Conservation (phyloP, 768 basidiomycete genomes). For the Phanerochaete carnosa region DNA sequence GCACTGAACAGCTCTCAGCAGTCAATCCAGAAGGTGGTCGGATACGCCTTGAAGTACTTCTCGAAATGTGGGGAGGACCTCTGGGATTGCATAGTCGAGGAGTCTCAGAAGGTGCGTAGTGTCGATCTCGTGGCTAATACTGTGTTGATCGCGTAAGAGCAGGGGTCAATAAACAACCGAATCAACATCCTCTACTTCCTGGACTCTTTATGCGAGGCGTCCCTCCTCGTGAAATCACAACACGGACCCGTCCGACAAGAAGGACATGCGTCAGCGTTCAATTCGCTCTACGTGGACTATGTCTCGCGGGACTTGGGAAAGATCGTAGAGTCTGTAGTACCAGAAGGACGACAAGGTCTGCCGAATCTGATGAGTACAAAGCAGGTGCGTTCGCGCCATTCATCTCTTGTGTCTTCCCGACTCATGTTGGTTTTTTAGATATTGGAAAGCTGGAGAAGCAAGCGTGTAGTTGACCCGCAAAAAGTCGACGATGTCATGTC, state of each 20-base stretch:
- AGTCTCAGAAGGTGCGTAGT: conserved; percentile 72
- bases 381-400: conserved; percentile 50
- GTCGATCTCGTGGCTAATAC: conserved; percentile 1
- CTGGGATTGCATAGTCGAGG: conserved; percentile 91
- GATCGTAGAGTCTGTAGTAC: conserved; percentile 85
- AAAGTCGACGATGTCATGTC: conserved; percentile 69
- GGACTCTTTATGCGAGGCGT: conserved; percentile 82
- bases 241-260: conserved; percentile 37
- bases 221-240: conserved; percentile 62
- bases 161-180: conserved; percentile 82
- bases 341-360: conserved; percentile 81
- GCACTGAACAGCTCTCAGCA: conserved; percentile 62
- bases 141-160: background rate
- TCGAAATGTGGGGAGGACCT: conserved; percentile 85
- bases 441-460: conserved; percentile 86
- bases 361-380: conserved; percentile 85
- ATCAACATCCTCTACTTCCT: conserved; percentile 93
- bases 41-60: conserved; percentile 82
- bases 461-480: conserved; percentile 78
- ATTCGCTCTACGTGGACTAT: conserved; percentile 70
- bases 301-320: conserved; percentile 74
- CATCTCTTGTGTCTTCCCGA: too few species aligned
- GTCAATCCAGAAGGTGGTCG: conserved; percentile 86
- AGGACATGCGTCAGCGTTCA: conserved; percentile 28
- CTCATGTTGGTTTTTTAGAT: conserved; percentile 47